Conservation (phyloP, 2,329 filamentous ascomycete species). For the Fusarium palustre region DNA sequence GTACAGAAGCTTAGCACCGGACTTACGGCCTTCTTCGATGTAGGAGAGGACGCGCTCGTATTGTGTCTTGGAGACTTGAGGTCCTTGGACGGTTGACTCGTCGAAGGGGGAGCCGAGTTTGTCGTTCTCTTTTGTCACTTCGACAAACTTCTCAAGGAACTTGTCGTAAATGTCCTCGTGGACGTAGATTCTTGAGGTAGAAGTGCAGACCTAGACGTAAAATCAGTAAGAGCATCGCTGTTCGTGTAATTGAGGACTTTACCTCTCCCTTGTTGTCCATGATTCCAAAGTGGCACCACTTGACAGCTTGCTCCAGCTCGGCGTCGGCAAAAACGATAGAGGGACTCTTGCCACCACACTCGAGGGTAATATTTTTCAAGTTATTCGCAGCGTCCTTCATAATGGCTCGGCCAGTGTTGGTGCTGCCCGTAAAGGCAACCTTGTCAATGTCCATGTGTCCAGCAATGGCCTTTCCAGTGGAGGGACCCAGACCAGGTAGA, state of each 20-base stretch:
- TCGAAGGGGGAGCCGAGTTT: slow-evolving; percentile 72
- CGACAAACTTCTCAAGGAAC: slow-evolving; percentile 67
- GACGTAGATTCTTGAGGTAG: slow-evolving; percentile 69
- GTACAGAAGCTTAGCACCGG: slow-evolving; percentile 68
- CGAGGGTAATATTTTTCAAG: slow-evolving; percentile 68
- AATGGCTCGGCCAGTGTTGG: slow-evolving; percentile 72
- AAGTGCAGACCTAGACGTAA: slow-evolving; percentile 62
- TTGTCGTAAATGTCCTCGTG: slow-evolving; percentile 67
- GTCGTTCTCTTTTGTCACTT: slow-evolving; percentile 61
- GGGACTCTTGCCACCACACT: slow-evolving; percentile 69
- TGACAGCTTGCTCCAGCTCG: slow-evolving; percentile 71
- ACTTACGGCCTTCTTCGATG: slow-evolving; percentile 71
- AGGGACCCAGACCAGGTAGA: slow-evolving; percentile 72
- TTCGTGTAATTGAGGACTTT: fast-evolving
- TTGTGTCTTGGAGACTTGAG: slow-evolving; percentile 73
- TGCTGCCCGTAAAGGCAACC: slow-evolving; percentile 77
- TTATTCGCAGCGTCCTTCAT: slow-evolving; percentile 74
- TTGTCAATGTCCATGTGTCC: slow-evolving; percentile 74
- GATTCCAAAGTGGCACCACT: slow-evolving; percentile 55
- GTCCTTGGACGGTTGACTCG: slow-evolving; percentile 72
- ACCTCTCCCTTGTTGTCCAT: slow-evolving; percentile 70
- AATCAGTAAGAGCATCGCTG: not conserved
- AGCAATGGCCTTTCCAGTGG: slow-evolving; percentile 72
- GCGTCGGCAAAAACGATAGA: slow-evolving; percentile 69
- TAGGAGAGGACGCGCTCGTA: slow-evolving; percentile 73